Evolutionary conservation across 345 rosid genomes (phyloP), one percentile per base, ranked within the genome.

Genomic region (Citrus trifoliata): DNA sequence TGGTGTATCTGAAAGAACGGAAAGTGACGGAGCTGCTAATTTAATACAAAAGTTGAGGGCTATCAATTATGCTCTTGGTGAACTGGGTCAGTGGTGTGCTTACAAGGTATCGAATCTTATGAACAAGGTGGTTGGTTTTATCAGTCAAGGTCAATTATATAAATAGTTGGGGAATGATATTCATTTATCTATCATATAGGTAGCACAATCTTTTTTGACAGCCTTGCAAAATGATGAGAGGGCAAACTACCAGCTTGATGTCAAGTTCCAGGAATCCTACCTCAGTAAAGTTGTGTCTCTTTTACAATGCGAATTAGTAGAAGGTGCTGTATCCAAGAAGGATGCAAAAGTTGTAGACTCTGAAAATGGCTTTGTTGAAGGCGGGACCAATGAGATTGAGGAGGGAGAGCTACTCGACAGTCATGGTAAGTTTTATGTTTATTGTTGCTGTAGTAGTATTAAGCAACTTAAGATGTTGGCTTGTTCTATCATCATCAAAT

Each of bases 51-150:
- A 95, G 81, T 88, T 95, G 82, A 89, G 98, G 76, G 99, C 99
- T 62, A 87, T 95, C 76, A 92, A 94, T 79, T 95, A 91, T 80
- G 93, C 98, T 72, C 97, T 95, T 80, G 89, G 93, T 67, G 99
- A 95, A 67, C 88, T 95, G 78, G 99, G 99, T 82, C 99, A 94
- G 76, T 95, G 99, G 99, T 95, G 98, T 89, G 97, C 99, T 80
- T 95, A 80, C 89, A 95, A 94, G 98, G 99, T 95, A 88, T 59
- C n/a, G 12, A 40, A 74, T 18, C 55, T 2, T 73, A 46, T 25
- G 67, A 48, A 40, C 59, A 5, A 42, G 9, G 35, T 62, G 10
- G 7, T 66, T 71, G 62, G 48, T 67, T 27, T 75, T 83, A 33
- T 61, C 60, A 32, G 30, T 77, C 61, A 73, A 64, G 62, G 28